Base-by-base conservation (phyloP, 768 basidiomycete genomes). In the Boletus reticulatus region DNA sequence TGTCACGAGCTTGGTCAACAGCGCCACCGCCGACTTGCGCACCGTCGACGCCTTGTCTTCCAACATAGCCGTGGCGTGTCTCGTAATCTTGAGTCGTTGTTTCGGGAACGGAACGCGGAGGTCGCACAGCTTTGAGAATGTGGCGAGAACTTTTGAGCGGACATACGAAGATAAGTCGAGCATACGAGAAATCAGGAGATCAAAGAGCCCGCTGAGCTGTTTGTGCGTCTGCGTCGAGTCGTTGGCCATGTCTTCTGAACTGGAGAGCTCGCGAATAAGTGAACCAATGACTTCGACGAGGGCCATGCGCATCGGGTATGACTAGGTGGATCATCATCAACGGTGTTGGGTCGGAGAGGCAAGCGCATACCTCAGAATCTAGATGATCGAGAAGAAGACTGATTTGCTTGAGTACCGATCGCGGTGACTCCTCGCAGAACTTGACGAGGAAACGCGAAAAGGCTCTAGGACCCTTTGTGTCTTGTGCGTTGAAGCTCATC, bases 281-380 rank as follows among this genome's bases (percentile, higher is more conserved):
- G 79, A 76, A 6, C 92, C 93, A 39, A 98, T 84, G 54, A 95
- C 82, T 68, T 98, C 96, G 48, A 99, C 83, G 53, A 99, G 79
- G 1, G 94, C 92, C 76, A 94, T 89, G 41, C 97, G 92, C 86
- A 99, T 94, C 0, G 94, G 92, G 67, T 98, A 97, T 0, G 94
- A 87, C 94, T 97, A 62, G 14, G 45, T 6, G 34, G 37, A 19
- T 31, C 12, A 37, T 16, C n/a, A 38, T 52, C 13, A 51, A 22
- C 13, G 13, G 29, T 8, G 14, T 43, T 6, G 20, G 29, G 27
- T 37, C 20, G 2, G 36, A 48, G 24, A 29, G 17, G 11, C 3
- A 11, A 17, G n/a, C 10, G 65, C 76, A 9, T 63, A 91, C 95
- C 75, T 99, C 97, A 27, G 91, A 93, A 66, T 99, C 96, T 14